Base-by-base conservation (phyloP, 768 basidiomycete species). In the Pleurotus citrinopileatus region DNA sequence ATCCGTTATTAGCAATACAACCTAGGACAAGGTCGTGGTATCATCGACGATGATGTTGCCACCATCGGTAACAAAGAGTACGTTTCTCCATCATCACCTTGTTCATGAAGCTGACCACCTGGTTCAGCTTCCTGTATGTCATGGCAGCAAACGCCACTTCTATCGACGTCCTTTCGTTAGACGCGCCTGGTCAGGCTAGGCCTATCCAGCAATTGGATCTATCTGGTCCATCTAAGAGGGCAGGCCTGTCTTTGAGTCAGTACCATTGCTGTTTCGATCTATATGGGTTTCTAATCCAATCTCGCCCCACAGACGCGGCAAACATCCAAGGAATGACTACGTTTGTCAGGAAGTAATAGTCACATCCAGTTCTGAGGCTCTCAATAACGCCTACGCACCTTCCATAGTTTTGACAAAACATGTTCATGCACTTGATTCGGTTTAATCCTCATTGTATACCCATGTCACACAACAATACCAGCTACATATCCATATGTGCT, bases 21-120 rank as follows among this genome's bases (percentile, higher is more conserved):
- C 7, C 72, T 73, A 61, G 64, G 63, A n/a, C 55, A 62, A 2
- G 67, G 63, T 13, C 65, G 67, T 5, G 71, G 65, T 17, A 72
- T 73, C 25, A 71, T 75, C 34, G 76, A 77, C 62, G 71, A 70
- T 42, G 73, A 72, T 38, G 61, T 76, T 22, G 75, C 70, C 6
- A 61, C 68, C 2, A 64, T 78, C 36, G 67, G 67, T 10, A 56
- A 59, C 3, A 71, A 71, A 19, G 73, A 76, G 74, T 51, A 42
- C 32, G 50, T 36, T 38, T 20, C 12, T 15, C 15, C 8, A 17
- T 7, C 20, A 29, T 12, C 12, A 36, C 2, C 52, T 5, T 37
- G 8, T 22, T 32, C 6, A 38, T n/a, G 20, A 23, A 42, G 2
- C 6, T 3, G 45, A 26, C 15, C 17, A 40, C 38, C n/a, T 27